phyloP scores from a whole-genome alignment of 768 basidiomycete species.

The Termitomyces sp. region DNA sequence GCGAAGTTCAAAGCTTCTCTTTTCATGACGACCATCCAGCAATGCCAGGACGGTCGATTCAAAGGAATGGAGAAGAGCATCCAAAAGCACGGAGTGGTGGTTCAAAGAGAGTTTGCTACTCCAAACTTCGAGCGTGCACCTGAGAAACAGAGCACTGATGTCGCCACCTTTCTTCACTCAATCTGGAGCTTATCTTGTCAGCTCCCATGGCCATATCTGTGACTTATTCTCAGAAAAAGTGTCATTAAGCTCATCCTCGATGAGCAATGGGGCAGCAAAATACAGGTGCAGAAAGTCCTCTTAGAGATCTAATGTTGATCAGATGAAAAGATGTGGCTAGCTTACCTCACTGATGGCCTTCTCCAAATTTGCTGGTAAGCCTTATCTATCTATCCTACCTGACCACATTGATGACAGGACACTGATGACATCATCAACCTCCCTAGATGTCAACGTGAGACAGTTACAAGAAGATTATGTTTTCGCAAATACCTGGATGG shows the following conservation, averaged over 20 bases:
- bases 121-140: not conserved
- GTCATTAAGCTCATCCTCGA: not conserved
- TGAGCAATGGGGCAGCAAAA: conserved; percentile 20
- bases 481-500: no score
- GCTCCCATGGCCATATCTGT: conserved; percentile 18
- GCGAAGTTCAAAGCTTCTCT: not conserved
- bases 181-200: conserved; percentile 13
- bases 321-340: conserved; percentile 21
- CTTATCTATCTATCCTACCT: not conserved
- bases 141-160: conserved; percentile 13
- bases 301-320: conserved; percentile 14
- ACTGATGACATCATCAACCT: no score
- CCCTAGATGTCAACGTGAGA: no score
- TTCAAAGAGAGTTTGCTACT: not conserved
- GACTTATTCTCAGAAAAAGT: conserved; percentile 27
- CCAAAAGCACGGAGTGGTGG: not conserved
- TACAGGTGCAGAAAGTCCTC: conserved; percentile 19
- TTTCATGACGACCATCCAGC: not conserved
- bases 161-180: not conserved
- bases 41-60: not conserved
- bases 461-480: no score
- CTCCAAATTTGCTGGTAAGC: conserved; percentile 13
- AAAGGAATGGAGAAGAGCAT: not conserved
- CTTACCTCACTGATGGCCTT: conserved; percentile 17
- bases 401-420: no score